Evolutionary conservation across 495 filamentous ascomycete species (phyloP), one percentile per base, ranked within the genome.

Genomic region (Durotheca rogersii): DNA sequence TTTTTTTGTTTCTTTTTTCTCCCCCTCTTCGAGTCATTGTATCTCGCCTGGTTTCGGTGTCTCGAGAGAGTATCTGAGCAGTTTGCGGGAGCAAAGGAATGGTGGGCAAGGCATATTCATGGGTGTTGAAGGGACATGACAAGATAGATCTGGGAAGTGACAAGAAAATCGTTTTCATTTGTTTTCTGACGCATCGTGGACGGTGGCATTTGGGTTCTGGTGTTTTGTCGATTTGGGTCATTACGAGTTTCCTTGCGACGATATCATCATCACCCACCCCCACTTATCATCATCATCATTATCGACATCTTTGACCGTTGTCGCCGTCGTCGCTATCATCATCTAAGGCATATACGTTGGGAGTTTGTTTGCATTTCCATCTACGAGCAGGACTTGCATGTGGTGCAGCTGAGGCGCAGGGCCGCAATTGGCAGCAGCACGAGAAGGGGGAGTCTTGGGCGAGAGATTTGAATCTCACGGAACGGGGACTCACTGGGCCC

Each of bases 61-160:
- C 23, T 4, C 23, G 4, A 4, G 23, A 27, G 9, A 9, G 4
- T 41, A 46, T 41, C 29, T 18, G 47, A 49, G 51, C 47, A 51
- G 36, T 46, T 19, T 29, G 47, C 36, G 41, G 41, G 27, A 44
- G 30, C 45, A 27, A 19, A 33, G 44, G 44, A 41, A 37, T 25
- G 31, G 45, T 30, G 50, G 36, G 56, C 41, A 34, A 51, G 52
- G 62, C 62, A 66, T 66, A 56, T 48, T n/a, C 47, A 58, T 34
- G 44, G 62, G 62, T 66, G 60, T 66, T 62, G 46, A 53, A 55
- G 56, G 60, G 60, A 37, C 52, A 36, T 41, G 34, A 41, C 41
- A 41, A 51, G 57, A 66, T 63, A 63, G 60, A 60, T 58, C 41
- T 53, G 62, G 62, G 62, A 58, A 62, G 61, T 61, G 59, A 62